phyloP scores from a whole-genome alignment of 2,329 filamentous ascomycete genomes.

The Pseudocercospora pini-densiflorae region DNA sequence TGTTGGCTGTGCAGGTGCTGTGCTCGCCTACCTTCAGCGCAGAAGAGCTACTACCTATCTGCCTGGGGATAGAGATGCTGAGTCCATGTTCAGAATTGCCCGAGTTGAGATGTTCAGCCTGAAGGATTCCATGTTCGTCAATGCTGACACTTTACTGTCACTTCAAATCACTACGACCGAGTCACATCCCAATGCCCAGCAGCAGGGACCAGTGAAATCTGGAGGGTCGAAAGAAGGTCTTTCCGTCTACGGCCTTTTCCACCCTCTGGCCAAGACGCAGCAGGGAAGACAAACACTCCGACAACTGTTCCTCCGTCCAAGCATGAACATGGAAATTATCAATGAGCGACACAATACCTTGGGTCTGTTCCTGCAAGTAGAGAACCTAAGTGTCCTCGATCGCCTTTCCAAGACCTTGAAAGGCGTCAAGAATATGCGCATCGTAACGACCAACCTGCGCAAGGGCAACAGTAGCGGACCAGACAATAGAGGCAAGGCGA shows the following conservation, averaged over 20 bases:
- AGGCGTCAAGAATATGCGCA: constrained; percentile 76
- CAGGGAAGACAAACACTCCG: constrained; percentile 77
- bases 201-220: constrained; percentile 67
- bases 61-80: constrained; percentile 61
- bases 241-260: constrained; percentile 83
- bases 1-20: constrained; percentile 83
- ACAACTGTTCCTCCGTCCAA: constrained; percentile 82
- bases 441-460: constrained; percentile 69
- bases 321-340: constrained; percentile 69
- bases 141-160: constrained; percentile 76
- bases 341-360: constrained; percentile 73
- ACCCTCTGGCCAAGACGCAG: constrained; percentile 72
- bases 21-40: constrained; percentile 78
- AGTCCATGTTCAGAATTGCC: constrained; percentile 63
- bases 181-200: constrained; percentile 79
- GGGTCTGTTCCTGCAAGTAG: constrained; percentile 65
- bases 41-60: constrained; percentile 66
- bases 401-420: constrained; percentile 66
- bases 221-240: constrained; percentile 76
- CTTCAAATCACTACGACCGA: constrained; percentile 86
- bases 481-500: constrained; percentile 59
- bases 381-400: constrained; percentile 64
- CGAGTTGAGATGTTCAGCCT: constrained; percentile 78
- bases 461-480: constrained; percentile 71
- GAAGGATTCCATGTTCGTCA: constrained; percentile 72